Evolutionary conservation across 345 rosid genomes (phyloP), one percentile per base, ranked within the genome.

Genomic region (Carallia brachiata): DNA sequence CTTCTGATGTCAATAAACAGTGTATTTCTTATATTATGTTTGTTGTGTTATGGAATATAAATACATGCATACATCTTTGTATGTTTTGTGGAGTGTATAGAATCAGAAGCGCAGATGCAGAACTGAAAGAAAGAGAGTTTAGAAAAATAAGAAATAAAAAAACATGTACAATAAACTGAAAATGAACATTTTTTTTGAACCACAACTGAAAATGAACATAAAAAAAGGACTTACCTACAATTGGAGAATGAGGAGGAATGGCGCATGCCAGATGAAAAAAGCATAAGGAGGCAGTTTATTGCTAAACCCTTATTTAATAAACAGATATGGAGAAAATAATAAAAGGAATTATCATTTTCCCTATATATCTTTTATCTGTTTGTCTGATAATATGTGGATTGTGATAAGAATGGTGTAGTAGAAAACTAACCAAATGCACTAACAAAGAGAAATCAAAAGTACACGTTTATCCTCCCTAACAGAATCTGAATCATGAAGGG

Each of bases 301-400:
- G 50, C 50, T 44, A 44, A 44, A 12, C 50, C 50, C 5, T 12
- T 44, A 44, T 44, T 18, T 23, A 62, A 56, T 27, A 47, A 52
- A 17, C 50, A 44, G 50, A 70, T 58, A 61, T 47, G 8, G 23
- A 52, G 60, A 50, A 48, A 76, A 79, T 73, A 83, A 36, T 47
- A 48, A 10, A 44, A 44, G 4, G 16, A 12, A 44, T 3, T 44
- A 44, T 44, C 50, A 12, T 30, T 37, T 50, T 44, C 2, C 17
- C 1, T 4, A 32, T 32, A 2, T 10, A 3, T 13, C 36, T 59
- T 56, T 5, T 13, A 18, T 13, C 12, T 66, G 19, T 17, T 39
- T 32, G 32, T n/a, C 36, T 68, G 55, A 31, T 55, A 17, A 6
- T 36, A n/a, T 57, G 55, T 68, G 34, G 52, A 53, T 52, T 54